phyloP scores from a whole-genome alignment of 2,329 filamentous ascomycete genomes.

The Colletotrichum cereale region DNA sequence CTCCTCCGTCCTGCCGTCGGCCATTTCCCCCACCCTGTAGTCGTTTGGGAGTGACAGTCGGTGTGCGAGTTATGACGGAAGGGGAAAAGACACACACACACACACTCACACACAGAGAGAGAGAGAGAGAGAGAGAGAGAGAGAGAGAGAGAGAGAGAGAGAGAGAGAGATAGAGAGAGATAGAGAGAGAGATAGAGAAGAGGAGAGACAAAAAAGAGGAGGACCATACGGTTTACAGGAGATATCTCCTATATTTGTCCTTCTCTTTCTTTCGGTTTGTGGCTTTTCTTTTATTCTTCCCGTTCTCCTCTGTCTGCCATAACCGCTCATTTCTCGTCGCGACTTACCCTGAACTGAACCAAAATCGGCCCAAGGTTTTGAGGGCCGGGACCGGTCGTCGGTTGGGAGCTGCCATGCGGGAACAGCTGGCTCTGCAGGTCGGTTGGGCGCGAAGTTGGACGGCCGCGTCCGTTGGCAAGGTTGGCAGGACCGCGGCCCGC shows the following conservation, averaged over 20 bases:
- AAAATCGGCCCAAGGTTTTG: not conserved
- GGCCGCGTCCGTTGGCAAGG: not conserved
- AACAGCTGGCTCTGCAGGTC: slow-evolving; percentile 25
- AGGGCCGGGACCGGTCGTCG: too few relatives aligned
- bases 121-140: not conserved
- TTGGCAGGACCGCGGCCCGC: not conserved
- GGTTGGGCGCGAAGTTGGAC: not conserved
- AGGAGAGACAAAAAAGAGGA: too few relatives aligned
- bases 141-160: not conserved
- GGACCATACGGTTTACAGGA: not conserved
- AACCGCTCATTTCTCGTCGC: not conserved
- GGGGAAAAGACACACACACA: too few relatives aligned
- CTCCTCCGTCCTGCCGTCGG: not conserved
- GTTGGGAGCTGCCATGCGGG: not conserved
- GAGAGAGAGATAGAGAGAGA: not conserved
- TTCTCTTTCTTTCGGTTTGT: not conserved
- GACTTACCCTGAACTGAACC: not conserved
- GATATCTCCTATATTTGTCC: too few relatives aligned
- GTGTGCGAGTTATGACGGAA: not conserved
- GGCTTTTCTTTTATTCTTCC: not conserved
- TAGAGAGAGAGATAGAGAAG: too few relatives aligned
- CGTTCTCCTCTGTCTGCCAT: not conserved
- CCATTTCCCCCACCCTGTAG: not conserved
- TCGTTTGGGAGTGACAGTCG: not conserved
- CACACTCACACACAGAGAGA: too few relatives aligned